Evolutionary conservation across 768 basidiomycete species (phyloP), one percentile per base, ranked within the genome.

Genomic region (Punctularia strigosozonata): DNA sequence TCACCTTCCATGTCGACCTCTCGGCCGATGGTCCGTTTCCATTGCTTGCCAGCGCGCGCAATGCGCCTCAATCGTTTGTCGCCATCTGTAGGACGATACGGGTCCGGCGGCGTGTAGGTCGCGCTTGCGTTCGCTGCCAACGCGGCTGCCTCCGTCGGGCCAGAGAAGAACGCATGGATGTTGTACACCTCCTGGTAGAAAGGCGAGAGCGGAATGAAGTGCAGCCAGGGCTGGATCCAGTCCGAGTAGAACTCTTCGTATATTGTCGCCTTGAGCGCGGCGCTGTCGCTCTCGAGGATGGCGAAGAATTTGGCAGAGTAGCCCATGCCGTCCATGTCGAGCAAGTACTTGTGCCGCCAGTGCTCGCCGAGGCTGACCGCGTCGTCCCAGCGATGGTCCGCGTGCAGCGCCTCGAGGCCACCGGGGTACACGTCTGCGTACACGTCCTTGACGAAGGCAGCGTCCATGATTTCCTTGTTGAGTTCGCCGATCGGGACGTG

Each of bases 151-250:
- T 65, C 52, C 0, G 86, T 69, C 1, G 86, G 75, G 1, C 94
- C 92, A 0, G 87, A 89, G 65, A 97, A 98, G 66, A 81, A 99
- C 2, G 88, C 73, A 50, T 86, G 76, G 40, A 97, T 73, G 54
- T 97, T 92, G 64, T 98, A 95, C 37, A 99, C 77, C 60, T 99
- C 94, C 32, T 70, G 61, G 59, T 97, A 97, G 3, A 78, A 69
- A 28, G 80, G 68, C 0, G 90, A 90, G 24, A 99, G 60, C 0
- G 94, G 94, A 47, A 99, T 92, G 54, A 75, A 99, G 60, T 99
- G 94, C 19, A 97, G 68, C 82, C 91, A 97, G 18, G 92, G 91
- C 50, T 91, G 79, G 28, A 91, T 75, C 88, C 92, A 92, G 40
- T 84, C 89, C 1, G 73, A 77, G 60, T 80, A 92, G 60, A 76